Percentiles rank a stretch among this genome's conserved stretches.
Conservation (phyloP, 345 rosid species). For the Eucalyptus urophylla region DNA sequence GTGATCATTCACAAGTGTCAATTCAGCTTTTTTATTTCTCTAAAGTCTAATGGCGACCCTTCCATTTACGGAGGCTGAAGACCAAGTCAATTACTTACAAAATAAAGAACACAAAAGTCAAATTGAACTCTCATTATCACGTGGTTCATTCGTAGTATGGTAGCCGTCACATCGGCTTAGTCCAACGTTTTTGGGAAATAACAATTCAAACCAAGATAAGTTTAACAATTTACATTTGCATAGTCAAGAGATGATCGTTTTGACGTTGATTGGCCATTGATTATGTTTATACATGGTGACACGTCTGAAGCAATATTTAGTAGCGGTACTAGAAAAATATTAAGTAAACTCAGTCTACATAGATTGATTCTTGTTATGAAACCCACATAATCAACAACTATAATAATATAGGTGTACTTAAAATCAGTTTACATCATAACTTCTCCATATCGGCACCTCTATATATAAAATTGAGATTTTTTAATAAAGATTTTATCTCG, state of each 20-base stretch:
- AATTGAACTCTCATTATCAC: neutral
- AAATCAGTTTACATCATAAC: neutral
- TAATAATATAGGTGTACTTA: neutral
- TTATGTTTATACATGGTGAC: neutral
- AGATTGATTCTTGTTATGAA: neutral
- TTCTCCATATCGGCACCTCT: neutral
- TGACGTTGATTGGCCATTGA: neutral
- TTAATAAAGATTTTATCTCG: neutral
- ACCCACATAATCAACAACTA: neutral
- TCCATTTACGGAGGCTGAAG: neutral
- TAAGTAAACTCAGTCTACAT: neutral
- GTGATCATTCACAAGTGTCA: neutral
- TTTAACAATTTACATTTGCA: neutral
- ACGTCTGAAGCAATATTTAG: neutral
- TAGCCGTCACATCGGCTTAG: neutral
- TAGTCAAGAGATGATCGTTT: neutral
- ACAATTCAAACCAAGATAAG: neutral
- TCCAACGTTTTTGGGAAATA: neutral
- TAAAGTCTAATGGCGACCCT: neutral
- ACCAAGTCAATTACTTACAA: neutral
- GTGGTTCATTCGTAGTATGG: neutral
- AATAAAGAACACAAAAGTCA: neutral
- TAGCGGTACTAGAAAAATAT: neutral
- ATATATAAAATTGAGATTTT: neutral
- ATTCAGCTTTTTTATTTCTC: neutral